Base-by-base conservation (phyloP, 1,139 yeast species). In the Magnusiomyces magnusii region DNA sequence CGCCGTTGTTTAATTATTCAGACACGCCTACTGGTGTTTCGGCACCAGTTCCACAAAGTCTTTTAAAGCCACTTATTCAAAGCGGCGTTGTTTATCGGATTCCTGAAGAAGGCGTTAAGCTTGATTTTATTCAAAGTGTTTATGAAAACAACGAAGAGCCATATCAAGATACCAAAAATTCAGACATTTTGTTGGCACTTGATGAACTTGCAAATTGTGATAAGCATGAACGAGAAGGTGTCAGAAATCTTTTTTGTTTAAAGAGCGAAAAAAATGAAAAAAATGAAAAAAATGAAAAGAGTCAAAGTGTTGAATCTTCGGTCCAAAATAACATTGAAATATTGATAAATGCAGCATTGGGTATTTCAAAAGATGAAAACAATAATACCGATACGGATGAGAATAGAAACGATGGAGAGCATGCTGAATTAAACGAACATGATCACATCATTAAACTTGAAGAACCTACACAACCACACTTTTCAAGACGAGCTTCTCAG, bases 91-190 rank as follows among this genome's bases (percentile, higher is more conserved):
- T 87, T 0, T 86, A 84, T 69, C 75, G 87, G 60, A 63, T 91
- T 1, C 88, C 91, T 0, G 96, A 90, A 65, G 78, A 79, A 54
- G 86, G 90, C 67, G 78, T 93, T 2, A 73, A 87, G 54, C 73
- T 91, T 36, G 96, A 92, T 69, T 93, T 93, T 68, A 71, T 88
- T 47, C 83, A 82, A 55, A 60, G 70, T 1, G 70, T 72, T 27
- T 64, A 65, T 52, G 56, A 60, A 36, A 53, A 59, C 25, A 57
- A 62, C 47, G 61, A 61, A 15, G 69, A 67, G 27, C 66, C 68
- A 1, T 66, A 60, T 50, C 62, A 63, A 19, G 69, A 68, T 28
- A 65, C 67, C 2, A 63, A 65, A 19, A 60, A 64, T 3, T 55
- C 70, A 1, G 69, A 68, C 21, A 61, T 71, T n/a, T 63, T 74